Conservation (phyloP, 2,329 filamentous ascomycete genomes). For the Parasarocladium wereldwijsianum region DNA sequence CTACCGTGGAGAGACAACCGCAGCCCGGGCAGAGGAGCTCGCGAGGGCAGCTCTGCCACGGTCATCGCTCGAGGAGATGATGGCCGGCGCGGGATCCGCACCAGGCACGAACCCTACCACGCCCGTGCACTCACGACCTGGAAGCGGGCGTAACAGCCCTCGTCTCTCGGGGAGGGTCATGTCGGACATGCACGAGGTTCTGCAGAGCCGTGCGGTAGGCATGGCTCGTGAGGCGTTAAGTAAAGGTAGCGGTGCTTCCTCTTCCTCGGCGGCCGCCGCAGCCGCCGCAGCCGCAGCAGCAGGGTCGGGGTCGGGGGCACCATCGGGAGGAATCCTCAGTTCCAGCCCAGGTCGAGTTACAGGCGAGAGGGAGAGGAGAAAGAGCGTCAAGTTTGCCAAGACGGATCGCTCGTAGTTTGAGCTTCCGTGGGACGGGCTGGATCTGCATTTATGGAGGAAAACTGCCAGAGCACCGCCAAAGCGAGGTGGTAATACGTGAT, state of each 20-base stretch:
- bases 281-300: background rate
- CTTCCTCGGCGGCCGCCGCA: too few relatives aligned
- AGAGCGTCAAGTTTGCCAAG: slow-evolving; percentile 49
- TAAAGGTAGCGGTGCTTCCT: slow-evolving; percentile 13
- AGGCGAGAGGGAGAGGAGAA: slow-evolving; percentile 38
- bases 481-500: too few relatives aligned
- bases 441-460: too few relatives aligned
- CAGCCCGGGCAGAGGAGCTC: slow-evolving; percentile 34
- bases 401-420: slow-evolving; percentile 16
- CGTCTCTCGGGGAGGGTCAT: slow-evolving; percentile 13
- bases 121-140: background rate
- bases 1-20: slow-evolving; percentile 34
- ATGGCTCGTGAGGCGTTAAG: slow-evolving; percentile 39
- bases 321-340: slow-evolving; percentile 24
- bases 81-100: slow-evolving; percentile 8
- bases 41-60: slow-evolving; percentile 31
- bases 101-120: slow-evolving; percentile 4
- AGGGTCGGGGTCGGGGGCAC: slow-evolving; percentile 9
- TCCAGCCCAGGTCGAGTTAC: slow-evolving; percentile 30
- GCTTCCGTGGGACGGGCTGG: too few relatives aligned
- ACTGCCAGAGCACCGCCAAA: too few relatives aligned
- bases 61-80: slow-evolving; percentile 15
- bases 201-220: slow-evolving; percentile 45
- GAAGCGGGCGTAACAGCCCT: slow-evolving; percentile 16
- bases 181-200: slow-evolving; percentile 38